Percentiles rank a stretch among this genome's conserved stretches.
Evolutionary conservation across 495 filamentous ascomycete genomes (phyloP).

Genomic region (Haplographium delicatum): DNA sequence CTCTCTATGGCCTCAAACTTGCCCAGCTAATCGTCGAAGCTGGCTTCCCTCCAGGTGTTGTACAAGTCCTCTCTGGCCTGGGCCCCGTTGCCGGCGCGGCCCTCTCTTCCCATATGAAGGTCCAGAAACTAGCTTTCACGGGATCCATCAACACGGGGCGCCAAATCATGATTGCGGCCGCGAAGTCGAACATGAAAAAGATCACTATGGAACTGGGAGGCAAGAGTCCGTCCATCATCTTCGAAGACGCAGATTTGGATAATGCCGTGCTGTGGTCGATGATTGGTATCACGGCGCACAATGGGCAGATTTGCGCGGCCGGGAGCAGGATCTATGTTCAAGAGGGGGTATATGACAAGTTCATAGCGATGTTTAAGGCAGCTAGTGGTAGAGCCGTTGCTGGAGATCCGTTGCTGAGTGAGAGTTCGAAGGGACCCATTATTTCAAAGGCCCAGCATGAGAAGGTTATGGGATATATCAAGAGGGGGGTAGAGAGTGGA

Average conservation of each 20-base stretch:
- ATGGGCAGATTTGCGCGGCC: slow-evolving; percentile 81
- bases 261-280: slow-evolving; percentile 50
- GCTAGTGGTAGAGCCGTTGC: slow-evolving; percentile 31
- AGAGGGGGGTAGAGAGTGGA: slow-evolving; percentile 65
- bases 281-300: slow-evolving; percentile 37
- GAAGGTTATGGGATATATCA: slow-evolving; percentile 70
- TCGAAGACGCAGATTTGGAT: slow-evolving; percentile 80
- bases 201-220: slow-evolving; percentile 90
- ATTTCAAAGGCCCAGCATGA: slow-evolving; percentile 64
- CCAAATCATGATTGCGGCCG: slow-evolving; percentile 84
- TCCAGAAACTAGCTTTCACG: slow-evolving; percentile 90
- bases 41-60: slow-evolving; percentile 58
- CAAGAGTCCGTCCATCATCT: slow-evolving; percentile 80
- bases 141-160: slow-evolving; percentile 75
- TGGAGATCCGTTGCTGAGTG: slow-evolving; percentile 62
- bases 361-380: slow-evolving; percentile 62
- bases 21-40: slow-evolving; percentile 46
- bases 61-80: slow-evolving; percentile 47
- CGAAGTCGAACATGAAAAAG: slow-evolving; percentile 73
- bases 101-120: slow-evolving; percentile 74
- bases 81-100: slow-evolving; percentile 41
- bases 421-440: slow-evolving; percentile 69
- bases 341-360: slow-evolving; percentile 68
- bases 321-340: slow-evolving; percentile 82
- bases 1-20: slow-evolving; percentile 50